Conservation (phyloP, 2,329 filamentous ascomycete species). For the Celoporthe dispersa region DNA sequence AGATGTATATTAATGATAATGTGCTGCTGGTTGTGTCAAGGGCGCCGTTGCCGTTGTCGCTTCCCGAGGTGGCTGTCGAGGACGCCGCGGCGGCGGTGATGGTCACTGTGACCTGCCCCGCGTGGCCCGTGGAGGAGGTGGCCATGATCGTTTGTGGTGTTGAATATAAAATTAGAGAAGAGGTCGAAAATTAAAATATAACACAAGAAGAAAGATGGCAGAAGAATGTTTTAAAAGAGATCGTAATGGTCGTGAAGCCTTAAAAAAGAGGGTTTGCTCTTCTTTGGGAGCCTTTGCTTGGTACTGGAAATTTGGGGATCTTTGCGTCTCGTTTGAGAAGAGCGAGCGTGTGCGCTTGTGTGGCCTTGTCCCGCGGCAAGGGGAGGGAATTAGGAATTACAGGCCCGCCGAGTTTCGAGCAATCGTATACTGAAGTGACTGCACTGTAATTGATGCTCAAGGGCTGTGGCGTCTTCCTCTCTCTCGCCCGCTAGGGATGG, state of each 20-base stretch:
- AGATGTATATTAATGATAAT: constrained; percentile 25
- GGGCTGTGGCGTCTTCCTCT: not conserved
- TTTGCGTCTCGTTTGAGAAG: not conserved
- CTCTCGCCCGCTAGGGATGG: not conserved
- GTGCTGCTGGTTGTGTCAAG: constrained; percentile 22
- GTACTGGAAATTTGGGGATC: not conserved
- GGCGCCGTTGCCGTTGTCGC: not conserved
- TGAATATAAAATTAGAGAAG: not conserved
- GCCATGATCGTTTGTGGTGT: not conserved
- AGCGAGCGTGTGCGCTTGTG: not conserved
- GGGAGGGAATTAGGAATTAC: constrained; percentile 1
- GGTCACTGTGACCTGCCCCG: constrained; percentile 25
- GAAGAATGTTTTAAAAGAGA: not conserved
- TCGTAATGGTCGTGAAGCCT: constrained; percentile 6
- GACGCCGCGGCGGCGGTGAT: constrained; percentile 17
- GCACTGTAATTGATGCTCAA: not conserved
- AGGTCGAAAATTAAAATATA: not conserved
- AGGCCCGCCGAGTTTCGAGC: not conserved
- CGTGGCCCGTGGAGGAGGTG: not conserved
- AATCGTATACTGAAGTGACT: not conserved
- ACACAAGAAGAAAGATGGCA: not conserved
- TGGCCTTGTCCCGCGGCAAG: not conserved
- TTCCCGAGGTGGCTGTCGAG: not conserved
- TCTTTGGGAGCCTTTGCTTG: not conserved
- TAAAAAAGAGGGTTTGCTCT: not conserved